Evolutionary conservation across 352 stramenopile genomes (phyloP), one percentile per base, ranked within the genome.

Genomic region (Blastocystis sp.): DNA sequence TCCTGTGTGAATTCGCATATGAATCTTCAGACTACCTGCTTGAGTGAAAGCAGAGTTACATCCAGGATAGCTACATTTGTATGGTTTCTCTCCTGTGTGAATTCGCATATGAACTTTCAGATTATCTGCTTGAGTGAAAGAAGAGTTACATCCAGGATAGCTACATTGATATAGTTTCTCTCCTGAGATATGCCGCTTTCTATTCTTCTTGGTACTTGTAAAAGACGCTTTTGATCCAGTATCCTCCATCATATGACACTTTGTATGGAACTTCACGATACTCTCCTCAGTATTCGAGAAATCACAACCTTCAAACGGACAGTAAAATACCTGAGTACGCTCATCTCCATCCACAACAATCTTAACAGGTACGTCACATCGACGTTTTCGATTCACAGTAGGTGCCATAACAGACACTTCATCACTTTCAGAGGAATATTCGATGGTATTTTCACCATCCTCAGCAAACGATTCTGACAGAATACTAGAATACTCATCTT

Each of bases 1-100:
- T 65, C 74, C 27, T 24, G 61, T 86, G 49, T 89, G 88, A 32
- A 80, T 83, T 39, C 80, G 52, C 42, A 88, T 80, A 43, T 89
- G 87, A 51, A 78, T 78, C 46, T 87, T 88, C 39, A 89, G 69
- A 21, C 61, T 65, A 69, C 87, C 86, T 61, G 86, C 86, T 27
- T 89, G 54, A 0, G 88, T 49, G 43, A 88, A 89, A 49, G 42
- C 46, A 27, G 78, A 67, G 3, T 52, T 52, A 37, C 80, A 88
- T 14, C 78, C 42, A 56, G 75, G 75, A 54, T 46, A 86, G 42
- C 54, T 74, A 35, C 75, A 86, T 7, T 14, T 24, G 46, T 63
- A 86, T 4, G 75, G 75, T 57, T 86, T 86, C 57, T 86, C 75
- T 6, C 75, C 75, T 19, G 75, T 86, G 43, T 86, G 75, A 35